Percentiles rank a stretch among this genome's conserved stretches.
Evolutionary conservation across 768 basidiomycete species (phyloP).

Genomic region (Tremella yokohamensis): DNA sequence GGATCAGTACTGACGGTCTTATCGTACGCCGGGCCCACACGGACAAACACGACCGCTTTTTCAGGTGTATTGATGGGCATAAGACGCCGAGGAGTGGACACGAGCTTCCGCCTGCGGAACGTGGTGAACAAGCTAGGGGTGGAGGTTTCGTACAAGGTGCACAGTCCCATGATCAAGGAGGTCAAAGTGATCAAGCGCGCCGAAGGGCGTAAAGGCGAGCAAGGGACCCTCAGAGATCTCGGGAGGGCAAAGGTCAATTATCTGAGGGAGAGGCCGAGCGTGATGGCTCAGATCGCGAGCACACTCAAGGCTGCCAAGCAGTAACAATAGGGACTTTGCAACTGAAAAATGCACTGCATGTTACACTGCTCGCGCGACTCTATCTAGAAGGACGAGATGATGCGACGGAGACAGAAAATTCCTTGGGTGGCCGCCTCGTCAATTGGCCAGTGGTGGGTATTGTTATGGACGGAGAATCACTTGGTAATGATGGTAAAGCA

Average conservation of each 20-base stretch:
- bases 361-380: neutral
- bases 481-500: too few relatives aligned
- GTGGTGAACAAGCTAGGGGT: constrained; percentile 86
- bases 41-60: constrained; percentile 61
- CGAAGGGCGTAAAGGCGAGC: constrained; percentile 19
- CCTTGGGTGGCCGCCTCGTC: too few relatives aligned
- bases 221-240: constrained; percentile 15
- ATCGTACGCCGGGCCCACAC: constrained; percentile 63
- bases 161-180: constrained; percentile 80
- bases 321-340: too few relatives aligned
- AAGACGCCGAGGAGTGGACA: constrained; percentile 62
- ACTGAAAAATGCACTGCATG: constrained; percentile 3
- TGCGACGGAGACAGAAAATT: too few relatives aligned
- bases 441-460: too few relatives aligned
- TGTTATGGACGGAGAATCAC: too few relatives aligned
- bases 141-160: constrained; percentile 85
- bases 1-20: constrained; percentile 83
- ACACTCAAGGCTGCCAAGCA: constrained; percentile 34
- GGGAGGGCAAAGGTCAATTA: constrained; percentile 45
- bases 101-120: constrained; percentile 83
- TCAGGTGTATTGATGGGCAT: constrained; percentile 83
- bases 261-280: constrained; percentile 44
- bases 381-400: too few relatives aligned
- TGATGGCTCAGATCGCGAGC: constrained; percentile 45
- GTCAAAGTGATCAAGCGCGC: constrained; percentile 64